Evolutionary conservation across 805 yeast genomes (phyloP), one percentile per base, ranked within the genome.

Genomic region (Lipomyces starkeyi): DNA sequence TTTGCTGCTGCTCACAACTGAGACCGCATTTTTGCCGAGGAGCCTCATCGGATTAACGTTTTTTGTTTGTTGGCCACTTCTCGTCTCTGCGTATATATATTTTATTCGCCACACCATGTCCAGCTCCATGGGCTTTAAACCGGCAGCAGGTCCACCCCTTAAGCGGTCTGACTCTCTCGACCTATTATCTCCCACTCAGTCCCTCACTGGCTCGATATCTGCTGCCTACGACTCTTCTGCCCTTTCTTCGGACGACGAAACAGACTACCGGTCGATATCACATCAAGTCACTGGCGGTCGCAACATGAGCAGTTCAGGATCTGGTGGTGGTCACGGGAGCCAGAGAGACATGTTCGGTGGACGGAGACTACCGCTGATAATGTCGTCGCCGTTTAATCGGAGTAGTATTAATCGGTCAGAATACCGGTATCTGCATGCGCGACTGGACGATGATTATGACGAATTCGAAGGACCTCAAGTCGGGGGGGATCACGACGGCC

Each of bases 101-200:
- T 29, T 34, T 35, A 27, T 14, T 57, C 27, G 17, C 35, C 54
- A 11, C 35, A n/a, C n/a, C 17, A 22, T 27, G 56, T 17, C 61
- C 49, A n/a, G 6, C 22, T 17, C 49, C 11, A n/a, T 5, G 3
- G 20, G 49, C 22, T 17, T n/a, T 7, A 43, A 43, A n/a, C 22
- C 49, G 1, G 20, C 49, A 43, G 11, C 25, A 22, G 56, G 11
- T 11, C 55, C 65, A 7, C 61, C 62, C 13, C 60, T 66, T 27
- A 66, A 63, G 58, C 58, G 72, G 32, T 63, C 68, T 20, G 72
- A 69, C 61, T 69, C 72, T 9, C 63, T 69, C 11, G 72, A 69
- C 29, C 64, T 69, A 40, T 59, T 69, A 9, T 69, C 72, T 43
- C 72, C 72, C 7, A 67, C 68, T 2, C 72, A 67, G 61, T 69